phyloP scores from a whole-genome alignment of 495 filamentous ascomycete species.

The Jackrogersella multiformis region DNA sequence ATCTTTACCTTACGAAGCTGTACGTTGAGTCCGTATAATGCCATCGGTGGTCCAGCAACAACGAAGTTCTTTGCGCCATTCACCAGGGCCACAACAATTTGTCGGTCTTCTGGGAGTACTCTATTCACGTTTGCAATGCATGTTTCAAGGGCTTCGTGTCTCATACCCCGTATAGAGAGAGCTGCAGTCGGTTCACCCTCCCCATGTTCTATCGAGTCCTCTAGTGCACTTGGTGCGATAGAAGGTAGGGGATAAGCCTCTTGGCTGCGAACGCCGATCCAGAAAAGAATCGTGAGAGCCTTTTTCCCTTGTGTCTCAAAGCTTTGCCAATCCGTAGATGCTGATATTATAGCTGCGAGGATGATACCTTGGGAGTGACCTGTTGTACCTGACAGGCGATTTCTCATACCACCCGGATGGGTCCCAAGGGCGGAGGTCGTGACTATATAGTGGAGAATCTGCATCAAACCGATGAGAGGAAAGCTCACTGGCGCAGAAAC shows the following conservation, averaged over 20 bases:
- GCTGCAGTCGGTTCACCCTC: conserved; percentile 87
- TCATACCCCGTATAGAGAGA: conserved; percentile 84
- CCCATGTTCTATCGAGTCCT: conserved; percentile 83
- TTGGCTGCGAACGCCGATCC: conserved; percentile 89
- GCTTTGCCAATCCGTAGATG: conserved; percentile 78
- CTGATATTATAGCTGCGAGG: conserved; percentile 82
- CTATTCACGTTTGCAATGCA: conserved; percentile 87
- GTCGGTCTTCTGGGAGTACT: conserved; percentile 79
- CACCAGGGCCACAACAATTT: conserved; percentile 83
- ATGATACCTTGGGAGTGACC: conserved; percentile 91
- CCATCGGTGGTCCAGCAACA: conserved; percentile 86
- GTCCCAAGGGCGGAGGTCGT: conserved; percentile 83
- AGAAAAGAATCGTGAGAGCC: conserved; percentile 84
- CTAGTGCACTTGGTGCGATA: conserved; percentile 77
- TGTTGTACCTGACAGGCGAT: conserved; percentile 77
- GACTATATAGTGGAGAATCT: conserved; percentile 83
- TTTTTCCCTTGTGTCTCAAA: conserved; percentile 74
- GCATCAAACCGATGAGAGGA: conserved; percentile 85
- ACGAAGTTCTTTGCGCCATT: conserved; percentile 91
- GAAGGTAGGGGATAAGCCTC: conserved; percentile 88
- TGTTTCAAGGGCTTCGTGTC: conserved; percentile 73
- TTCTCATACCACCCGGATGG: conserved; percentile 77
- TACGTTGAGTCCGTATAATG: conserved; percentile 85
- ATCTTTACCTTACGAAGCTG: conserved; percentile 86
- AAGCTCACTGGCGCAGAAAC: conserved; percentile 94